These are phyloP conservation scores for Russula abietina DNA, from an alignment of 768 basidiomycete genomes.

Conservation along the genomic window DNA sequence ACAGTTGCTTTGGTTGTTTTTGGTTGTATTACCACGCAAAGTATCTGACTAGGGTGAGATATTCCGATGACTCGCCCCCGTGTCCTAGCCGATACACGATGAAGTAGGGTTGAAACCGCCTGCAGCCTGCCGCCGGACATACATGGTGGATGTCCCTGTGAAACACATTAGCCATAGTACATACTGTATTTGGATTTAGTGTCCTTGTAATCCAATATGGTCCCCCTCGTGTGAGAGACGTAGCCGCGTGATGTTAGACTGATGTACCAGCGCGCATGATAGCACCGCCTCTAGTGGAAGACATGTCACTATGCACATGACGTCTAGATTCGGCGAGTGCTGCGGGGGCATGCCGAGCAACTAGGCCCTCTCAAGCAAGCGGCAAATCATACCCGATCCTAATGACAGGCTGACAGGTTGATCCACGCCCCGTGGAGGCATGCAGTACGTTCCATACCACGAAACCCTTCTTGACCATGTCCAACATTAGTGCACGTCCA, in stretches of 20 bases:
- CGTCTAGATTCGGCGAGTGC: constrained; percentile 10
- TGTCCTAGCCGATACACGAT: neutral
- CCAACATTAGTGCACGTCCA: too few species aligned
- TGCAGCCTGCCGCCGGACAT: neutral
- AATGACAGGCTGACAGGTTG: neutral
- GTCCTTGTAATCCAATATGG: neutral
- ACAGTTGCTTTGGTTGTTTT: neutral
- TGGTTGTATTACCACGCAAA: neutral
- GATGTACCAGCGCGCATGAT: neutral
- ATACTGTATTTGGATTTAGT: neutral
- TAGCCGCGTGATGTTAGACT: constrained; percentile 14
- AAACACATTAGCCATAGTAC: neutral
- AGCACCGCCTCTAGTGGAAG: neutral
- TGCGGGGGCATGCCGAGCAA: neutral
- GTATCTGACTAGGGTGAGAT: neutral
- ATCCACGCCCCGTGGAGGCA: neutral
- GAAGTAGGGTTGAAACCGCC: neutral
- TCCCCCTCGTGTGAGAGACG: neutral
- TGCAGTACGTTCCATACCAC: neutral
- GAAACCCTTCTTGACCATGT: neutral
- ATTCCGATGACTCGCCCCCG: constrained; percentile 1
- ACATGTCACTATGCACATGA: neutral
- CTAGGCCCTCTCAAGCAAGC: neutral
- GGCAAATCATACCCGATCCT: neutral
- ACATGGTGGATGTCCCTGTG: neutral